Base-by-base conservation (phyloP, 1,284 basidiomycete species). In the Apiotrichum domesticum region DNA sequence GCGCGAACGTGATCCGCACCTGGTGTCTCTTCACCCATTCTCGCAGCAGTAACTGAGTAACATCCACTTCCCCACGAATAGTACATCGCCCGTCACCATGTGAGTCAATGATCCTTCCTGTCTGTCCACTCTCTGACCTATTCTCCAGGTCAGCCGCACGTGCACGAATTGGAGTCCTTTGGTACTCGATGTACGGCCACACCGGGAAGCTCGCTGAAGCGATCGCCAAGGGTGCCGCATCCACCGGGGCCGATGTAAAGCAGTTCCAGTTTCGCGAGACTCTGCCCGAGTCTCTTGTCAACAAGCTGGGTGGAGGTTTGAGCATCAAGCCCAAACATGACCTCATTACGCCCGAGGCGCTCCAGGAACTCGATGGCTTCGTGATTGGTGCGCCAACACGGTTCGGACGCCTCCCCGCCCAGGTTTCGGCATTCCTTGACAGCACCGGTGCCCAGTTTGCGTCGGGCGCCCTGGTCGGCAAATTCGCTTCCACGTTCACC, bases 131-230 rank as follows among this genome's bases (percentile, higher is more conserved):
- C 21, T 21, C 21, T 21, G 21, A 21, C 21, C 21, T 21, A 21
- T 21, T 21, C 21, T 6, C 43, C 39, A 51, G 48, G 40, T 35
- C 51, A 35, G 33, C 46, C 15, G 29, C 52, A 49, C 59, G 66
- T 54, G 85, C 87, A 46, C 84, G 82, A 70, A 80, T 89, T 69
- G 88, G 86, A 56, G 88, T 91, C 67, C 75, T 88, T 66, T 86
- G 88, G 79, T 91, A 92, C 80, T 80, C 85, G 56, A 81, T 88
- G 77, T 90, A 87, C 72, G 87, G 87, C 64, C 90, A 93, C 76
- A 83, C 90, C 71, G 80, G 35, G 9, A 21, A 80, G 85, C 86
- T 95, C 72, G 88, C 90, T 49, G 86, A 91, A 74, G 75, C 83
- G 49, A 82, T 87, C 64, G 87, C 87, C 77, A 78, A 74, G 35